These are phyloP conservation scores for Sisymbrium altissimum DNA, from an alignment of 345 rosid genomes.

Conservation along the genomic window DNA sequence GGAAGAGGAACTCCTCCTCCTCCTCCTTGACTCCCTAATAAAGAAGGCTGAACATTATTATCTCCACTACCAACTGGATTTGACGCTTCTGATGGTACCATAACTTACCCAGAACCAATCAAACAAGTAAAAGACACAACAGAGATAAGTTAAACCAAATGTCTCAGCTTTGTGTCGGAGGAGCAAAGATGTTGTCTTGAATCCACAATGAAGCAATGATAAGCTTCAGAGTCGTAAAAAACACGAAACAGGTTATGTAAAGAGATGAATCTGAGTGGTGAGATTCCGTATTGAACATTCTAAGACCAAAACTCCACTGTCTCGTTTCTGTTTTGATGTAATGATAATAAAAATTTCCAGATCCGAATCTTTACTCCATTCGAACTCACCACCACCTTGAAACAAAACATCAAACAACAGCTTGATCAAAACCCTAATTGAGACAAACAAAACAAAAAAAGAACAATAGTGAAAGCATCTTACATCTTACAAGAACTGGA, in stretches of 20 bases:
- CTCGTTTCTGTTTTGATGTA: not conserved
- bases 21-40: constrained; percentile 83
- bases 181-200: constrained; percentile 40
- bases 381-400: constrained; percentile 2
- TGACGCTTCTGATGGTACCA: constrained; percentile 87
- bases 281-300: constrained; percentile 32
- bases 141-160: not conserved
- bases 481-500: constrained; percentile 35
- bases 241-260: constrained; percentile 2
- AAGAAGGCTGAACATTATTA: constrained; percentile 60
- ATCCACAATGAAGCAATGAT: constrained; percentile 29
- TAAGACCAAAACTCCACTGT: not conserved
- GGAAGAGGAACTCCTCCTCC: constrained; percentile 66
- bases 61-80: constrained; percentile 77
- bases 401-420: constrained; percentile 14
- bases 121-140: not conserved
- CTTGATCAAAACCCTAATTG: constrained; percentile 43
- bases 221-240: constrained; percentile 22
- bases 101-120: constrained; percentile 29
- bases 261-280: constrained; percentile 23
- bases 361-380: constrained; percentile 26
- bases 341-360: constrained; percentile 16
- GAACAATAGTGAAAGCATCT: no score
- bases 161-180: constrained; percentile 41
- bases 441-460: constrained; percentile 15